Evolutionary conservation across 441 rosid species (phyloP).

Genomic region (Syzygium syzygioides): DNA sequence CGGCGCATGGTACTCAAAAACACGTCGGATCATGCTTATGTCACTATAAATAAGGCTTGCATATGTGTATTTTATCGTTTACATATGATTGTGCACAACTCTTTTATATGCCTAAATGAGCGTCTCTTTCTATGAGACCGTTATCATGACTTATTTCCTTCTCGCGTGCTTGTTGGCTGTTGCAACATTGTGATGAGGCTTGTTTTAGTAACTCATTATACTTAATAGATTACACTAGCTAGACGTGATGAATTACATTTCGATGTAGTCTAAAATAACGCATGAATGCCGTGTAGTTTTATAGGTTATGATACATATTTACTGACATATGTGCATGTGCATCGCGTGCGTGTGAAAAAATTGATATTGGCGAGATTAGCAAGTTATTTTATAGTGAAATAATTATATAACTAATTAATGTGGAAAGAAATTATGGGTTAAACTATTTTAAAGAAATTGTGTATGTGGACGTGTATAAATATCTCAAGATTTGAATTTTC

Average conservation of each 20-base stretch:
- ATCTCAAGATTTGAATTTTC: too few relatives aligned
- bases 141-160: too few relatives aligned
- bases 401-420: neutral
- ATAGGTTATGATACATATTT: neutral
- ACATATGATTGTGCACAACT: too few relatives aligned
- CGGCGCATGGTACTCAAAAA: too few relatives aligned
- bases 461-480: neutral
- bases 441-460: neutral
- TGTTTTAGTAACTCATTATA: neutral
- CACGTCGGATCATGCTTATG: too few relatives aligned
- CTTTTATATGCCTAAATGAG: too few relatives aligned
- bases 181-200: neutral
- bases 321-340: neutral
- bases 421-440: neutral
- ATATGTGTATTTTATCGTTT: too few relatives aligned
- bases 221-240: neutral
- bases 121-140: too few relatives aligned
- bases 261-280: neutral
- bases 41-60: too few relatives aligned
- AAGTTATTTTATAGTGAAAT: neutral
- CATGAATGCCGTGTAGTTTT: neutral
- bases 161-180: too few relatives aligned
- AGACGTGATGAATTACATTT: neutral
- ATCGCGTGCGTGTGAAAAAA: neutral
- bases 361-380: neutral